Evolutionary conservation across 78 protist genomes (phyloP), one percentile per base, ranked within the genome.

Genomic region (Creolimax fragrantissima): DNA sequence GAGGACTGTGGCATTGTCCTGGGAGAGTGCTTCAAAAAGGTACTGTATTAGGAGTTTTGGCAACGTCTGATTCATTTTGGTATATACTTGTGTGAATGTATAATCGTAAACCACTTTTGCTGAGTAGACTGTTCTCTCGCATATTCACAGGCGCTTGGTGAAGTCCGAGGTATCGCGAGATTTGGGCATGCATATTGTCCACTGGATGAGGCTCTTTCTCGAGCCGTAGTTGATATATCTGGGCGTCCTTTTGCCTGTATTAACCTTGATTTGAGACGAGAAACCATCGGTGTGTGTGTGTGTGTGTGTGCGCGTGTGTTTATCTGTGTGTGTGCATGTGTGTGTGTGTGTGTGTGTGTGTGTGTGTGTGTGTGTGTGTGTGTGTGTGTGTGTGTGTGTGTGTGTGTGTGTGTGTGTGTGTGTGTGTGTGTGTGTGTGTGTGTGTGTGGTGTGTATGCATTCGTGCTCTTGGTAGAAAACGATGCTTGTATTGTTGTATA

Each of bases 141-240:
- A 3, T 58, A 44, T 5, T 83, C 5, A 5, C 67, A 89, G 85
- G 89, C 92, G 42, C 42, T 90, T 1, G 7, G 42, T 5, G 89
- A 37, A 24, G 92, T 90, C 24, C 3, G 88, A 24, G 89, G 92
- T 83, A 24, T 90, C 45, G 4, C 44, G 41, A 67, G 94, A 3
- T 96, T 85, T 41, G 96, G 96, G 3, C 5, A 32, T 41, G 96
- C 94, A 3, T 94, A 91, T 42, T 85, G 92, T 2, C 97, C 97
- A 6, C 93, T 96, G 11, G 97, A 96, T 66, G 97, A 96, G 43
- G 89, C 92, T 32, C 92, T 90, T 5, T 67, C 47, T 4, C 90
- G 88, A 37, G 95, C 96, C 0, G 97, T 96, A 4, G 96, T 96
- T 11, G 97, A 96, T 89, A 90, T 96, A 81, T 93, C 95, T 2